A percentile compares a stretch with the other conserved stretches of the same genome.
Conservation (phyloP, 2,329 filamentous ascomycete species). For the Thermothelomyces thermophilus region DNA sequence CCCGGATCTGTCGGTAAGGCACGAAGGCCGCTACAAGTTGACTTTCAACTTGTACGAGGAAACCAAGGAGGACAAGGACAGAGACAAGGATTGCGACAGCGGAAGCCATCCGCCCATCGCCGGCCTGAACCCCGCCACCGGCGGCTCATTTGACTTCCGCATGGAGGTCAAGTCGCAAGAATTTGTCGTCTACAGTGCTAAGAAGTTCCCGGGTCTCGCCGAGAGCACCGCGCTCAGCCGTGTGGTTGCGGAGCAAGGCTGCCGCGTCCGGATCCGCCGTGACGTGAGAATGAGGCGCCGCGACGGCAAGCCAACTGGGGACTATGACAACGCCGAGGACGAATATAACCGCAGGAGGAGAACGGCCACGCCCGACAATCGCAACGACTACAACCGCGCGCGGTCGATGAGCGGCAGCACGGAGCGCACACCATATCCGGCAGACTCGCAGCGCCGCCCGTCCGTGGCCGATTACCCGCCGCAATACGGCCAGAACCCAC, state of each 20-base stretch:
- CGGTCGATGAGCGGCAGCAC: conserved; percentile 31
- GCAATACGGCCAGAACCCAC: conserved; percentile 24
- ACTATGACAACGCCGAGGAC: conserved; percentile 28
- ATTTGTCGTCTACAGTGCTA: conserved; percentile 90
- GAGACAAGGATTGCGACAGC: conserved; percentile 42
- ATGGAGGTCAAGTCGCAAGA: conserved; percentile 83
- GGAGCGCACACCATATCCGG: conserved; percentile 28
- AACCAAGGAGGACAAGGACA: conserved; percentile 76
- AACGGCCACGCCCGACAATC: conserved; percentile 30
- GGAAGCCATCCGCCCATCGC: conserved; percentile 30
- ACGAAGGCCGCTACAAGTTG: conserved; percentile 88
- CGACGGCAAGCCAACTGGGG: conserved; percentile 39
- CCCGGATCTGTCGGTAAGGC: conserved; percentile 88
- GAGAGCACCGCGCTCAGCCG: conserved; percentile 86
- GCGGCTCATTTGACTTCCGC: conserved; percentile 67
- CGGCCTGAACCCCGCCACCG: conserved; percentile 28
- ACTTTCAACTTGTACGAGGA: conserved; percentile 93
- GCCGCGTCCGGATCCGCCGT: conserved; percentile 88
- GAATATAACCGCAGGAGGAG: conserved; percentile 29
- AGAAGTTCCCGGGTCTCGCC: conserved; percentile 93
- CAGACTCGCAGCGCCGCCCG: conserved; percentile 29
- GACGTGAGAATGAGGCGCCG: conserved; percentile 51
- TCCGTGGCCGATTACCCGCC: conserved; percentile 30
- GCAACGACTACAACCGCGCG: conserved; percentile 25
- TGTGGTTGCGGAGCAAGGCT: conserved; percentile 91